Evolutionary conservation across 208 protist species (phyloP).

Genomic region (Phytomonas francai): DNA sequence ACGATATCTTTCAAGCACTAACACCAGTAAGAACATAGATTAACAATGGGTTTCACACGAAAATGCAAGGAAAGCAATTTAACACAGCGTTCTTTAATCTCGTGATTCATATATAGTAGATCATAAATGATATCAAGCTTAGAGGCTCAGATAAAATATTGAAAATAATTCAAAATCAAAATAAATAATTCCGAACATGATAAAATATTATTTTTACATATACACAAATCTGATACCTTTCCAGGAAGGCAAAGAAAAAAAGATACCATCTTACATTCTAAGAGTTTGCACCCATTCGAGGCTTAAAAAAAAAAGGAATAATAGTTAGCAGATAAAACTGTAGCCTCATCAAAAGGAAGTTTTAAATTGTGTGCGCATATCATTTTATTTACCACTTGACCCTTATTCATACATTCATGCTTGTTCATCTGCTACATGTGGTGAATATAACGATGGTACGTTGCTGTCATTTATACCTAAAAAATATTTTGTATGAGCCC

Average conservation of each 20-base stretch:
- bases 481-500: not conserved
- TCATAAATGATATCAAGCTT: not conserved
- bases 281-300: not conserved
- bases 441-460: not conserved
- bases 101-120: not conserved
- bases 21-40: not conserved
- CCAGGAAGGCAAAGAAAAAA: not conserved
- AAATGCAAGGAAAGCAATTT: not conserved
- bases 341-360: not conserved
- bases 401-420: constrained; percentile 1
- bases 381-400: not conserved
- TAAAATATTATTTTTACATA: not conserved
- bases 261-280: not conserved
- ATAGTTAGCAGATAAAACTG: not conserved
- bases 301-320: too few relatives aligned
- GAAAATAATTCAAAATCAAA: not conserved
- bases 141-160: not conserved
- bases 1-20: not conserved
- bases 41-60: not conserved
- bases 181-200: not conserved
- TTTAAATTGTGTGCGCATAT: not conserved
- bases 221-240: not conserved
- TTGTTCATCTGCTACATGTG: not conserved
- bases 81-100: not conserved
- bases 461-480: not conserved